Base-by-base conservation (phyloP, 2,329 filamentous ascomycete genomes). In the Fusarium sp. region DNA sequence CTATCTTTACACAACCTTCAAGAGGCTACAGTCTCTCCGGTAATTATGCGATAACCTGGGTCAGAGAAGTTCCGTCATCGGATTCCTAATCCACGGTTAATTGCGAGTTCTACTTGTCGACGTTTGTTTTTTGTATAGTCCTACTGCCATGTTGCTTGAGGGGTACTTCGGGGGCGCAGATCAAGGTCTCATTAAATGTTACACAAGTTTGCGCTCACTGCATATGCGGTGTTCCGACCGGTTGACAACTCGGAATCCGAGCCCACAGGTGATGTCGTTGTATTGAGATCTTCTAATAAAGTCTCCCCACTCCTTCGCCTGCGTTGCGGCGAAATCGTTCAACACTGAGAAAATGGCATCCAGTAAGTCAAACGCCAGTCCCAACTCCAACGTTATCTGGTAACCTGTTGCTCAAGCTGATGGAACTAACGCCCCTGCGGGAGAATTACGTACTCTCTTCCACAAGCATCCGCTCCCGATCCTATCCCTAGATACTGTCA, bases 391-490 rank as follows among this genome's bases (percentile, higher is more conserved):
- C 34, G 10, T 38, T 38, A 4, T 2, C 18, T 38, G 10, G 6
- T 38, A 38, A n/a, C 34, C 18, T 38, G 34, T 38, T 38, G 6
- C 6, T 38, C 9, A 38, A 38, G 18, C 34, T 12, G 34, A n/a
- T 11, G 9, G 6, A 11, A 38, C 3, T 4, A 5, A 18, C 9
- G 16, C 5, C 34, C 34, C 34, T 38, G 34, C 9, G 34, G 34
- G 16, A 38, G 16, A 38, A 16, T 11, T n/a, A 7, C 34, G 34
- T 6, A 5, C 34, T n/a, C n/a, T 72, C 8, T 50, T 70, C 15
- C 55, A 61, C 3, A 24, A 70, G 38, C 45, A 56, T 7, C 65
- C 59, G 3, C 4, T 72, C 2, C 71, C 65, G 10, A 3, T 54
- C 0, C 20, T 73, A 5, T 3, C 53, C 2, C 27, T 22, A 3